phyloP scores from a whole-genome alignment of 176 grass and related monocot genomes.

The Oryza rufipogon region DNA sequence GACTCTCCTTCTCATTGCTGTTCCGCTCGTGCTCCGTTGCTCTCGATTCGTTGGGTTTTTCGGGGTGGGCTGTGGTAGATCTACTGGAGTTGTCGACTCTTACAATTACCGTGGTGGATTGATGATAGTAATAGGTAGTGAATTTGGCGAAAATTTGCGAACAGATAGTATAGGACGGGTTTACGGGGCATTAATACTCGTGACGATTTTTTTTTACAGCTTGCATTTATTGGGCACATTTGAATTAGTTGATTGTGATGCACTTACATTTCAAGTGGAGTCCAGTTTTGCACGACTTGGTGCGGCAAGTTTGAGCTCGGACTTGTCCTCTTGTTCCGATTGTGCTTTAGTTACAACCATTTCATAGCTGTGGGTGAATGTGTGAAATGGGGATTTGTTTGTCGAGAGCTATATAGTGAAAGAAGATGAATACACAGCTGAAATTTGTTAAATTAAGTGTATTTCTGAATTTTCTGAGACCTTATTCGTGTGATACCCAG shows the following conservation, averaged over 20 bases:
- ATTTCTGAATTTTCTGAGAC: neutral
- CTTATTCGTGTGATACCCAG: neutral
- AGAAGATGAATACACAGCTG: neutral
- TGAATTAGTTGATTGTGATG: slow-evolving; percentile 1
- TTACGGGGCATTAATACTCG: neutral
- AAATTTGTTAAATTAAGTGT: neutral
- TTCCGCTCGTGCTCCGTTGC: slow-evolving; percentile 15
- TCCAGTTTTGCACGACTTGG: slow-evolving; percentile 17
- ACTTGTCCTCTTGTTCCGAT: neutral
- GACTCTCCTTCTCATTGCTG: slow-evolving; percentile 23
- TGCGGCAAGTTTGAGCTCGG: neutral
- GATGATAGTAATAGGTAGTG: neutral
- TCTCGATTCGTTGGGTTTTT: neutral
- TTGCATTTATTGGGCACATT: neutral
- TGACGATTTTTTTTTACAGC: neutral
- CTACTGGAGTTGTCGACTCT: slow-evolving; percentile 3
- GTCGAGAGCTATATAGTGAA: neutral
- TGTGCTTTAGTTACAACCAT: slow-evolving; percentile 5
- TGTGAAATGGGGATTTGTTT: slow-evolving; percentile 14
- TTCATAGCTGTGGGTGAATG: neutral
- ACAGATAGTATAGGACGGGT: neutral
- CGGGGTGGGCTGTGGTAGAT: slow-evolving; percentile 30
- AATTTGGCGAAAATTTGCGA: neutral
- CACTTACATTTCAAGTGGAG: neutral
- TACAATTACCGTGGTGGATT: neutral